Conservation (phyloP, 306 rosid species). For the barrel medic (Medicago truncatula) region MtrunA17r5.0-ANR NC_053047.1:36882001-36882500, state of each 20-base stretch:
- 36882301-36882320: conserved; percentile 24
- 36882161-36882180: background rate
- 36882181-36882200: no score
- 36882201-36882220: background rate
- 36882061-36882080: conserved; percentile 6
- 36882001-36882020: background rate
- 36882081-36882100: background rate
- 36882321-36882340: background rate
- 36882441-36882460: no score
- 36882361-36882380: background rate
- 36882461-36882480: no score
- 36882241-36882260: background rate
- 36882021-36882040: background rate
- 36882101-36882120: background rate
- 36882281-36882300: background rate
- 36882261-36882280: background rate
- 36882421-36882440: no score
- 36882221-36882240: background rate
- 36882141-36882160: background rate
- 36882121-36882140: background rate
- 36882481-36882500: no score
- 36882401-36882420: no score
- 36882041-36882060: conserved; percentile 18
- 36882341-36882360: background rate
- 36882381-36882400: no score